Percentiles rank a stretch among this genome's conserved stretches.
These are phyloP conservation scores for Liriodendron chinense DNA, from an alignment of 164 flowering plant species.

Conservation along the genomic window DNA sequence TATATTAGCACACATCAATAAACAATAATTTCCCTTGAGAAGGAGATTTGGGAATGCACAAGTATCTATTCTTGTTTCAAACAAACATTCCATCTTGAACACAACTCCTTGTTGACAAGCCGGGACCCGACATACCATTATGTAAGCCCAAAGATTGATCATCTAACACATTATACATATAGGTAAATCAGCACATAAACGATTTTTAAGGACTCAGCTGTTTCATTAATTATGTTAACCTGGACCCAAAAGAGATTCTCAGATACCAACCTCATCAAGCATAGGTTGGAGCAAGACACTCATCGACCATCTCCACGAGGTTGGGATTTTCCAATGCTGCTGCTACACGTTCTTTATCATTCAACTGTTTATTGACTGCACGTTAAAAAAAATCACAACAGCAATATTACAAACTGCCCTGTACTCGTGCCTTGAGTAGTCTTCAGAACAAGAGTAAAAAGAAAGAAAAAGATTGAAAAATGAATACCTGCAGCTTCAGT, in stretches of 20 bases:
- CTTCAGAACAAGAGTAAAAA: neutral
- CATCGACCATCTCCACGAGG: constrained; percentile 75
- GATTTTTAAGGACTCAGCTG: too few species aligned
- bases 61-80: too few species aligned
- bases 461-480: neutral
- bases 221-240: neutral
- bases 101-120: too few species aligned
- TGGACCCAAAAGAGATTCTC: neutral
- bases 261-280: constrained; percentile 17
- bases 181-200: too few species aligned
- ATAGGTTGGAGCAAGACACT: constrained; percentile 74
- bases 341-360: constrained; percentile 92
- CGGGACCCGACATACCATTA: too few species aligned
- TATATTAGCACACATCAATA: too few species aligned
- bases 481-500: constrained; percentile 78
- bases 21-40: too few species aligned
- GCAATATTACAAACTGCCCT: neutral
- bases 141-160: too few species aligned
- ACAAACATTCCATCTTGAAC: too few species aligned
- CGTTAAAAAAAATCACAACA: neutral
- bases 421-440: neutral
- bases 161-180: too few species aligned
- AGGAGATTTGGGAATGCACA: too few species aligned
- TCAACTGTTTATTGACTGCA: constrained; percentile 91
- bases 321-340: constrained; percentile 88